Conservation (phyloP, 257 asterid genomes). For the Anisodus acutangulus region DNA sequence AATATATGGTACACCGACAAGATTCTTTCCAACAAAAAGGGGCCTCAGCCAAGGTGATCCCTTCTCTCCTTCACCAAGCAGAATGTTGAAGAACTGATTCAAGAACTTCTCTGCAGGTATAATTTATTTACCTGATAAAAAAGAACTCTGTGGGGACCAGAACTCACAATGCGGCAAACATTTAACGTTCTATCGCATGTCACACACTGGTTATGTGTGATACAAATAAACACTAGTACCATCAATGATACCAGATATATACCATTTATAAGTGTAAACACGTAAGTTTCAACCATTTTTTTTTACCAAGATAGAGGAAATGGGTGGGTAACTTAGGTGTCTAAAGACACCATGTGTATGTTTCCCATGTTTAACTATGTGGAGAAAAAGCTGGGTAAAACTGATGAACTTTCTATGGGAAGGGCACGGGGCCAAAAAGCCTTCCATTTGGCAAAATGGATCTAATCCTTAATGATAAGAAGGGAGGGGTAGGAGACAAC, state of each 20-base stretch:
- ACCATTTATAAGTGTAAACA: too few relatives aligned
- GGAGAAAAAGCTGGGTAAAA: neutral
- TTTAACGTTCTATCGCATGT: neutral
- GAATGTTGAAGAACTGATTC: neutral
- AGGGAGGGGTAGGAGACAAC: neutral
- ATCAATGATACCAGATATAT: neutral
- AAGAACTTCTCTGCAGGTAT: neutral
- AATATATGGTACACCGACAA: neutral
- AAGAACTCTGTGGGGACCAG: neutral
- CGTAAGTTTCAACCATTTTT: too few relatives aligned
- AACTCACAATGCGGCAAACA: neutral
- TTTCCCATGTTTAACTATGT: neutral
- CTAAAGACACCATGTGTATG: neutral
- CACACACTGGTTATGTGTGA: neutral
- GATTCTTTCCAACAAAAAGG: slow-evolving; percentile 9
- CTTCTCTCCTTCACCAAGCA: neutral
- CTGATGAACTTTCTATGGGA: neutral
- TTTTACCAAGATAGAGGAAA: neutral
- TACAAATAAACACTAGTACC: neutral
- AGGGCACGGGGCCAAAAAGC: neutral
- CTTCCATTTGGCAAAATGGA: neutral
- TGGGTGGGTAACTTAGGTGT: neutral
- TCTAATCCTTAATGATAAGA: neutral
- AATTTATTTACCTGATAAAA: too few relatives aligned
- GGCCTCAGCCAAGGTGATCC: neutral